Conservation (phyloP, 495 filamentous ascomycete genomes). For the Paragyromitra xinjiangensis region DNA sequence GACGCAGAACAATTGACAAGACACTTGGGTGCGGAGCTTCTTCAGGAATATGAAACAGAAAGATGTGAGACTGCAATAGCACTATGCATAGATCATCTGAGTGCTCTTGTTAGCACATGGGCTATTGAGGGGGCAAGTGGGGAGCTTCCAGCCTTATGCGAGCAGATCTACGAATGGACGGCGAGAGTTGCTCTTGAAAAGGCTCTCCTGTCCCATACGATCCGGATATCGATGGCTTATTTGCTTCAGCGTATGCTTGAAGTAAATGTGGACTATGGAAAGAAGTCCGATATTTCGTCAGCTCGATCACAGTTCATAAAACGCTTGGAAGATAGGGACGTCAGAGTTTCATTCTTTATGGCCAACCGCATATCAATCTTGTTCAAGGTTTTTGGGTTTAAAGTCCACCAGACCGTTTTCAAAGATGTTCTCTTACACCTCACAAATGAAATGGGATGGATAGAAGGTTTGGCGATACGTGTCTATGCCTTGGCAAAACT, state of each 20-base stretch:
- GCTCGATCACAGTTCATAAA: conserved; percentile 77
- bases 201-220: conserved; percentile 70
- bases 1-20: conserved; percentile 63
- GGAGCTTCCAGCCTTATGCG: conserved; percentile 69
- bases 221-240: conserved; percentile 71
- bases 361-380: conserved; percentile 67
- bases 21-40: conserved; percentile 67
- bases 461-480: conserved; percentile 86
- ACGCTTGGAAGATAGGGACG: conserved; percentile 71
- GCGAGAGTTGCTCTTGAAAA: conserved; percentile 70
- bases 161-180: conserved; percentile 83
- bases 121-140: conserved; percentile 66
- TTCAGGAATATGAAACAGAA: conserved; percentile 71
- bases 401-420: conserved; percentile 75
- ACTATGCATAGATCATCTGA: conserved; percentile 75
- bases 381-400: conserved; percentile 76
- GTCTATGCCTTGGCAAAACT: conserved; percentile 77
- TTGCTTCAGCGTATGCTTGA: conserved; percentile 74
- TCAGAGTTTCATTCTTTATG: conserved; percentile 78
- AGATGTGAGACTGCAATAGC: conserved; percentile 79
- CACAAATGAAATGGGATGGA: conserved; percentile 72
- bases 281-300: conserved; percentile 67
- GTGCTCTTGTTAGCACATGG: conserved; percentile 69
- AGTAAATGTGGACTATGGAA: conserved; percentile 70
- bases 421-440: conserved; percentile 77